Percentiles rank a stretch among this genome's conserved stretches.
These are phyloP conservation scores for Schizochytrium sp. DNA, from an alignment of 108 stramenopile species.

Conservation along the genomic window DNA sequence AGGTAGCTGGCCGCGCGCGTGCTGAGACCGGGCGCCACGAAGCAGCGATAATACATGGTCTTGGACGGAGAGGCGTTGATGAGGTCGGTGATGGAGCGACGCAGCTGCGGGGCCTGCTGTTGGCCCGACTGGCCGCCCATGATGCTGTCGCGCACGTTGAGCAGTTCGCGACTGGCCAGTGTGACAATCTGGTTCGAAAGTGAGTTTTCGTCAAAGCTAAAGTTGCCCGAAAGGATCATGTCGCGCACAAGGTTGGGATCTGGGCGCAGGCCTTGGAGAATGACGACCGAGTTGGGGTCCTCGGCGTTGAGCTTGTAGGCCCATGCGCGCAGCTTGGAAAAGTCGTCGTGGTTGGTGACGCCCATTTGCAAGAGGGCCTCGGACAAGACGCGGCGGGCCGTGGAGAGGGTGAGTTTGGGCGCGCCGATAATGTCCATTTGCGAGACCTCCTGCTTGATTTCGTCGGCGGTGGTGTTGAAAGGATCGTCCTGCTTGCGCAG, in stretches of 20 bases:
- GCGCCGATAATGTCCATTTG: background rate
- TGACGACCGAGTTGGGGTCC: background rate
- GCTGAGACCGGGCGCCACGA: background rate
- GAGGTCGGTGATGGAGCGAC: background rate
- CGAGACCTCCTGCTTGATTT: background rate
- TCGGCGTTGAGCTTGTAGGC: background rate
- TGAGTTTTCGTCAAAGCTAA: background rate
- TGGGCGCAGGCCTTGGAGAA: background rate
- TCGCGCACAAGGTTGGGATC: background rate
- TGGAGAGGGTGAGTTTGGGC: background rate
- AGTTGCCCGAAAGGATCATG: background rate
- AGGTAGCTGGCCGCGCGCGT: background rate
- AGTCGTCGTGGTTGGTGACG: constrained; percentile 19
- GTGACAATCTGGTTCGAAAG: background rate
- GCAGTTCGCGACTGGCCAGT: background rate
- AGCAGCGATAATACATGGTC: constrained; percentile 7
- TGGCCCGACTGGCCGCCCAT: background rate
- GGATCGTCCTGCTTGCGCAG: background rate
- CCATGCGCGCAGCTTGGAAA: background rate
- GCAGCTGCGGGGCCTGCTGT: background rate
- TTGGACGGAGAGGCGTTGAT: background rate
- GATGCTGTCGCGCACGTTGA: background rate
- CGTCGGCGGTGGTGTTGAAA: background rate
- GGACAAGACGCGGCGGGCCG: background rate
- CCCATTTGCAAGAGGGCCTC: background rate